Percentiles rank a stretch among this genome's conserved stretches.
Evolutionary conservation across 1,284 basidiomycete genomes (phyloP).

Genomic region (Thecaphora frezii): DNA sequence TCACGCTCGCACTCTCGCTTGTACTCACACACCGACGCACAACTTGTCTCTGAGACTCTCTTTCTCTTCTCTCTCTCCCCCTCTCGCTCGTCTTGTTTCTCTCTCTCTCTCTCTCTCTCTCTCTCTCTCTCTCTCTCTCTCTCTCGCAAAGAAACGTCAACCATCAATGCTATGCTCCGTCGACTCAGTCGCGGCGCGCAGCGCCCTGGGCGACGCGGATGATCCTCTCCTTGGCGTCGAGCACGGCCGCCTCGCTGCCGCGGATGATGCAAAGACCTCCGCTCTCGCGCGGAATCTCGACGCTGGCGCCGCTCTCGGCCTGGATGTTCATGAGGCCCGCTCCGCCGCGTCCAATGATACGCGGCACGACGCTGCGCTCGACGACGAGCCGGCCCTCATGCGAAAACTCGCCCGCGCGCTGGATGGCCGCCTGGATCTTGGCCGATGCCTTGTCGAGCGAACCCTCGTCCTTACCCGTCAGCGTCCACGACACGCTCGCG

Average conservation of each 20-base stretch:
- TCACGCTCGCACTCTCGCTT: no score
- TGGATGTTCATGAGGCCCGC: constrained; percentile 41
- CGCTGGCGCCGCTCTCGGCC: constrained; percentile 38
- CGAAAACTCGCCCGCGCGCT: constrained; percentile 27
- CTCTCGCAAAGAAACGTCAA: no score
- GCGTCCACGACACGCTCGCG: constrained; percentile 41
- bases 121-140: no score
- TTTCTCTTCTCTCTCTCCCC: no score
- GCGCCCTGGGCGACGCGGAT: constrained; percentile 17
- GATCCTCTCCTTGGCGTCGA: constrained; percentile 44
- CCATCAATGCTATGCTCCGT: no score
- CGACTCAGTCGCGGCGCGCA: not conserved
- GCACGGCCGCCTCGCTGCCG: constrained; percentile 42
- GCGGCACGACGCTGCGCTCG: constrained; percentile 30
- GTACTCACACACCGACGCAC: no score
- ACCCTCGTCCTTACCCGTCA: constrained; percentile 39
- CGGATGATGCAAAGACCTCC: constrained; percentile 44
- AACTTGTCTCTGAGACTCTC: no score
- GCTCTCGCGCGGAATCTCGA: constrained; percentile 48
- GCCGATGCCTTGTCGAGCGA: constrained; percentile 38
- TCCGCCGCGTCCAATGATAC: constrained; percentile 45
- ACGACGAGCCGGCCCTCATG: constrained; percentile 42
- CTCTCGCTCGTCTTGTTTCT: no score
- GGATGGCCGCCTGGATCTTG: constrained; percentile 21
- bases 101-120: no score